Percentiles rank a stretch among this genome's conserved stretches.
These are phyloP conservation scores for Globisporangium emineosum DNA, from an alignment of 352 stramenopile species.

Conservation along the genomic window DNA sequence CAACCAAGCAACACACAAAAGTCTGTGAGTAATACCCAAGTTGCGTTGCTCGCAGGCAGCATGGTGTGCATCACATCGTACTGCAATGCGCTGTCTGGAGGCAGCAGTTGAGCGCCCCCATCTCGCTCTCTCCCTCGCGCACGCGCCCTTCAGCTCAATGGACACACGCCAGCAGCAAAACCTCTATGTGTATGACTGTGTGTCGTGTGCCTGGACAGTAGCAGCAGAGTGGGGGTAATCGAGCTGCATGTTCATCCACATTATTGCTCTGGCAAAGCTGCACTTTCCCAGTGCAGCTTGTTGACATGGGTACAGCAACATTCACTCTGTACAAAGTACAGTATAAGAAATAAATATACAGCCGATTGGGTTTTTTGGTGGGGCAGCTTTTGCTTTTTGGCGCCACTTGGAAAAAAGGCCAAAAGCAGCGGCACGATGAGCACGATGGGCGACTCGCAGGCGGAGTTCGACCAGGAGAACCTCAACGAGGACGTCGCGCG, in stretches of 20 bases:
- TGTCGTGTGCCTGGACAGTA: too few species aligned
- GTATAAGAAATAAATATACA: neutral
- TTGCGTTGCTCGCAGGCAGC: neutral
- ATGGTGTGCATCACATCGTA: neutral
- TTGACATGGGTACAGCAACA: neutral
- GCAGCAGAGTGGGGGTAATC: neutral
- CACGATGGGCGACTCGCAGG: constrained; percentile 21
- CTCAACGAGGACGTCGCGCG: constrained; percentile 79
- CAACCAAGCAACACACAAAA: neutral
- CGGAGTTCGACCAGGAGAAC: constrained; percentile 58
- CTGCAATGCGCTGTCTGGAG: constrained; percentile 14
- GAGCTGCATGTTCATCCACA: neutral
- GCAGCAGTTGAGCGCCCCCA: constrained; percentile 25
- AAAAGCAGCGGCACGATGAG: constrained; percentile 11
- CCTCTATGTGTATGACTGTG: too few species aligned
- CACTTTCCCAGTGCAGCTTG: too few species aligned
- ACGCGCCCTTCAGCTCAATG: neutral
- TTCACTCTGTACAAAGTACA: neutral
- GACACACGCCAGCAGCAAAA: neutral
- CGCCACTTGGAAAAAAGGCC: neutral
- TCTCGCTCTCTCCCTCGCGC: neutral
- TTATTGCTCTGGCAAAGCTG: too few species aligned
- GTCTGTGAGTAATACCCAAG: neutral
- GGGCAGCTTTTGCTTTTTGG: neutral
- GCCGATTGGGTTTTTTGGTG: neutral